Conservation (phyloP, 2,329 filamentous ascomycete genomes). For the Penicillium olsonii region DNA sequence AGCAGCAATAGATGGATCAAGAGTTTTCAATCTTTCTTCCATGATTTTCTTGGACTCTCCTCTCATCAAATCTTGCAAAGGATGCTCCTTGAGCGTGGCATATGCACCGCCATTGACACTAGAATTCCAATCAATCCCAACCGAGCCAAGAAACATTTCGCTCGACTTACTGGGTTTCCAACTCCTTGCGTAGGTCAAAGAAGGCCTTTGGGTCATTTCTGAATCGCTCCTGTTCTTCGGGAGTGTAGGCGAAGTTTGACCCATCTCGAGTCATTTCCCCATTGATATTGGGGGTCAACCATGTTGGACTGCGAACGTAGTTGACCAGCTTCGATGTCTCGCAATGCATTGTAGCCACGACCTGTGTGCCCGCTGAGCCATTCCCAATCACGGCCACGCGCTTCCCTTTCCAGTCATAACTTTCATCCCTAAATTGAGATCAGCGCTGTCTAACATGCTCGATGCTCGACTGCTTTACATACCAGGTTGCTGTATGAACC, state of each 20-base stretch:
- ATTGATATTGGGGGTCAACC: slow-evolving; percentile 25
- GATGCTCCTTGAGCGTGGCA: slow-evolving; percentile 7
- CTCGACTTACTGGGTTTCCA: slow-evolving; percentile 6
- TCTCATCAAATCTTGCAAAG: not conserved
- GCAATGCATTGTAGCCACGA: slow-evolving; percentile 20
- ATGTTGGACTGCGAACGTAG: slow-evolving; percentile 33
- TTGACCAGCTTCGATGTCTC: slow-evolving; percentile 25
- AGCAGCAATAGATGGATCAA: slow-evolving; percentile 5
- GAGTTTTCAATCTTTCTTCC: not conserved
- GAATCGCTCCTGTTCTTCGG: slow-evolving; percentile 26
- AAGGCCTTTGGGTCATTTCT: slow-evolving; percentile 13
- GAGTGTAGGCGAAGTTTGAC: slow-evolving; percentile 23
- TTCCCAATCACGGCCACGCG: slow-evolving; percentile 27
- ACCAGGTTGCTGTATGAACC: slow-evolving; percentile 35
- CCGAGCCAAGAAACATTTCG: not conserved
- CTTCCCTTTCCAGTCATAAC: slow-evolving; percentile 22
- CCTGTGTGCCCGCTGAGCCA: slow-evolving; percentile 39
- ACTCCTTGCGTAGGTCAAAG: slow-evolving; percentile 7
- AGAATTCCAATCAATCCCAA: not conserved
- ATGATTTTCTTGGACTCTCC: not conserved
- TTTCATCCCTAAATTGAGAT: slow-evolving; percentile 17
- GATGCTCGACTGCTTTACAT: not conserved
- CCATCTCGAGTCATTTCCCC: slow-evolving; percentile 26
- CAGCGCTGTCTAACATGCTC: not conserved
- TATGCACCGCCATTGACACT: slow-evolving; percentile 7